phyloP scores from a whole-genome alignment of 2,329 filamentous ascomycete species.

The Monosporascus sp. region DNA sequence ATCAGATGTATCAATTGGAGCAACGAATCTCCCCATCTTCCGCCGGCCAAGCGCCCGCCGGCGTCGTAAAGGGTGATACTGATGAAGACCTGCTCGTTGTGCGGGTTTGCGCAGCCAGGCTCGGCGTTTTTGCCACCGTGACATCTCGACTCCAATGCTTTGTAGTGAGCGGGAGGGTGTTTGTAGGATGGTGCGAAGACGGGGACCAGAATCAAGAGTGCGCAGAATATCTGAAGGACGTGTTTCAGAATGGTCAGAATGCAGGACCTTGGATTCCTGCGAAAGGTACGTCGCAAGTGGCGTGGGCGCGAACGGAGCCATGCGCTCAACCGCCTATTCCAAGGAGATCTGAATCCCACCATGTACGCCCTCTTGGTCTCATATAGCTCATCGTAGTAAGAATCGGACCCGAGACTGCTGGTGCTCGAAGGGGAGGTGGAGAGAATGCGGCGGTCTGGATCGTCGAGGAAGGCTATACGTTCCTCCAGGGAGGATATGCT shows the following conservation, averaged over 20 bases:
- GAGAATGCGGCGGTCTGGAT: not conserved
- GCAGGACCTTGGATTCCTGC: not conserved
- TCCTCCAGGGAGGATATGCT: not conserved
- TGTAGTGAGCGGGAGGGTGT: slow-evolving; percentile 33
- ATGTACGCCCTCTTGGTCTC: not conserved
- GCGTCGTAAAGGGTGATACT: slow-evolving; percentile 65
- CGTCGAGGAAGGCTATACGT: not conserved
- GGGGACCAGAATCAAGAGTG: not conserved
- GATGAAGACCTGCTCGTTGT: slow-evolving; percentile 65
- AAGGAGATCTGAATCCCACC: not conserved
- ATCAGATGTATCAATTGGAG: slow-evolving; percentile 59
- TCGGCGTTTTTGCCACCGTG: slow-evolving; percentile 10
- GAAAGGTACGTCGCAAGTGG: not conserved
- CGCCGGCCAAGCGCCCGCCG: slow-evolving; percentile 52
- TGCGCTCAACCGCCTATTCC: not conserved
- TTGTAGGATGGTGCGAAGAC: slow-evolving; percentile 39
- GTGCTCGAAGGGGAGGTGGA: not conserved
- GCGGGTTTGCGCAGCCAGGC: slow-evolving; percentile 32
- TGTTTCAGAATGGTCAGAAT: not conserved
- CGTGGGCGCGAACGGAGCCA: not conserved
- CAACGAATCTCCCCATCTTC: slow-evolving; percentile 58
- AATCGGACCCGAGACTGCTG: not conserved
- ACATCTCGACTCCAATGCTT: slow-evolving; percentile 25
- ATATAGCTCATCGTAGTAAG: not conserved
- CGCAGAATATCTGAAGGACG: not conserved